Percentiles rank a stretch among this genome's conserved stretches.
phyloP scores from a whole-genome alignment of 345 rosid species.

The Linum lewisii region DNA sequence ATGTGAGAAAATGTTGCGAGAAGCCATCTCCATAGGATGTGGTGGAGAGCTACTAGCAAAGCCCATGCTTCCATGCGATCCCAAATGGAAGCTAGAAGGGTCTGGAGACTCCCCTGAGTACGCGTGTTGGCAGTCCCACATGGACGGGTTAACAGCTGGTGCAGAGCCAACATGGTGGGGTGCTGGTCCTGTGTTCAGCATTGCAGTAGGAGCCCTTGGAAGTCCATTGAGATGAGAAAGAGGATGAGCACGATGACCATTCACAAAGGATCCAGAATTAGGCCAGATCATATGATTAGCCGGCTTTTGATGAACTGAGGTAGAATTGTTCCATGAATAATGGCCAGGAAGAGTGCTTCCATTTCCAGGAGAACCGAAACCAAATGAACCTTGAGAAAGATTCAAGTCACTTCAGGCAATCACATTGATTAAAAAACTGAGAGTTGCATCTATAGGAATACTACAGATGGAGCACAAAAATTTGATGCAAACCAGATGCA shows the following conservation, averaged over 20 bases:
- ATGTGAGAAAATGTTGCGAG: constrained; percentile 19
- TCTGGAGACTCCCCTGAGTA: constrained; percentile 74
- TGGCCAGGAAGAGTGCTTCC: constrained; percentile 58
- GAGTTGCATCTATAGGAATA: not conserved
- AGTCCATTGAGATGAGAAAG: constrained; percentile 47
- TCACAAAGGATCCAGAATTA: constrained; percentile 63
- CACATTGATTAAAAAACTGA: constrained; percentile 2
- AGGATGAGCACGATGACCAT: constrained; percentile 46
- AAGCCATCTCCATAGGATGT: constrained; percentile 31
- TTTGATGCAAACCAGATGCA: too few species aligned
- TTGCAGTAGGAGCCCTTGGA: constrained; percentile 53
- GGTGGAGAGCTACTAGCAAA: constrained; percentile 26
- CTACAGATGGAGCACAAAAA: not conserved
- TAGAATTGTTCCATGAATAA: constrained; percentile 52
- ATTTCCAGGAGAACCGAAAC: constrained; percentile 62
- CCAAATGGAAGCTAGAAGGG: constrained; percentile 43
- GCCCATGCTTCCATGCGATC: constrained; percentile 45
- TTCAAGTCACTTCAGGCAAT: constrained; percentile 7
- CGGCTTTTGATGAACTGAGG: constrained; percentile 35
- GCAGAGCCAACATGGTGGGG: constrained; percentile 84
- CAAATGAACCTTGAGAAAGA: constrained; percentile 19
- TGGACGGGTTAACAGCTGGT: constrained; percentile 55
- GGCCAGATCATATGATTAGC: constrained; percentile 64
- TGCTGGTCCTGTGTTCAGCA: constrained; percentile 50
- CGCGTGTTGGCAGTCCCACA: constrained; percentile 71